Conservation (phyloP, 1,284 basidiomycete species). For the Takashimella koratensis region DNA sequence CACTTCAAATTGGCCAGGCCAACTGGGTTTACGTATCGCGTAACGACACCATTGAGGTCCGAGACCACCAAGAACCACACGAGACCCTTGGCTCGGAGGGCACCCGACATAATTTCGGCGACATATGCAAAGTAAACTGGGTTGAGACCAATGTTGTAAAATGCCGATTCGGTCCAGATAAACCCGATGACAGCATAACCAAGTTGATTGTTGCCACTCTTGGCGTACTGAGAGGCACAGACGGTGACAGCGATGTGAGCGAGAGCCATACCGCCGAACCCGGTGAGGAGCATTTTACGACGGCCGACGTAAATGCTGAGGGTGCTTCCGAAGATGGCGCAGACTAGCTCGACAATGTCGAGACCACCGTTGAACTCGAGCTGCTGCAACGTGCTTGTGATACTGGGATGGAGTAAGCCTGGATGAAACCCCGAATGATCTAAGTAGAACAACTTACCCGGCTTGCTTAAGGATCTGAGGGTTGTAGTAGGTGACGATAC, state of each 20-base stretch:
- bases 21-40: no score
- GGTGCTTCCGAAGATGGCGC: conserved; percentile 2
- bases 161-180: conserved; percentile 41
- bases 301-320: conserved; percentile 11
- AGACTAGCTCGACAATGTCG: conserved; percentile 12
- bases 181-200: conserved; percentile 37
- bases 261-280: conserved; percentile 9
- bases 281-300: conserved; percentile 12
- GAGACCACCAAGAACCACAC: no score
- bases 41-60: no score
- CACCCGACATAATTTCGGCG: no score
- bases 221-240: conserved; percentile 10
- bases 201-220: conserved; percentile 7
- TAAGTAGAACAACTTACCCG: no score
- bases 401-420: no score
- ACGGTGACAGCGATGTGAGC: conserved; percentile 12
- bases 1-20: no score
- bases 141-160: no score
- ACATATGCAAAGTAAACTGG: no score
- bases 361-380: conserved; percentile 19
- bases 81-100: no score
- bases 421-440: no score
- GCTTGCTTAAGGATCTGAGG: conserved; percentile 10
- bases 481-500: conserved; percentile 9
- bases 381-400: conserved; percentile 11